phyloP scores from a whole-genome alignment of 2,329 filamentous ascomycete species.

The Trichoderma koningiopsis region DNA sequence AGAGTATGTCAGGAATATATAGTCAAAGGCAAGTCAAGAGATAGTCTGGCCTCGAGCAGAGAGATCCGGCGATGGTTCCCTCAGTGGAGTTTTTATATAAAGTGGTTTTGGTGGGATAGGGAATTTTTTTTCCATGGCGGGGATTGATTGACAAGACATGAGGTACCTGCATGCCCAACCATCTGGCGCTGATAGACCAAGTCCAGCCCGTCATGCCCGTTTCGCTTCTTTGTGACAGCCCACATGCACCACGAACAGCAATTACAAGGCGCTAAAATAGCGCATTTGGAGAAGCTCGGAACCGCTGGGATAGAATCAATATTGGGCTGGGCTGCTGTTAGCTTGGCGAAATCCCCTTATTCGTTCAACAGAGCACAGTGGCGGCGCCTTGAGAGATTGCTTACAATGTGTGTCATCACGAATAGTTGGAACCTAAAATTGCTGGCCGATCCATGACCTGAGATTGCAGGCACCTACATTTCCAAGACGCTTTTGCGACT shows the following conservation, averaged over 20 bases:
- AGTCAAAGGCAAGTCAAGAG: conserved; percentile 28
- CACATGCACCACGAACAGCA: neutral
- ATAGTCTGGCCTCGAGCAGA: conserved; percentile 32
- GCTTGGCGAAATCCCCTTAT: neutral
- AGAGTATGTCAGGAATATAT: conserved; percentile 17
- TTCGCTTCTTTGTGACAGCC: neutral
- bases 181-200: neutral
- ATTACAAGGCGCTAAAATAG: conserved; percentile 14
- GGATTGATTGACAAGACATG: neutral
- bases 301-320: neutral
- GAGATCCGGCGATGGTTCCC: conserved; percentile 41
- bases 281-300: neutral
- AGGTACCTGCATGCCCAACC: conserved; percentile 17
- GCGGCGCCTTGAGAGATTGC: neutral
- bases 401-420: neutral
- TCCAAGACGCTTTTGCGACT: neutral
- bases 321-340: neutral
- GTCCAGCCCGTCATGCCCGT: neutral
- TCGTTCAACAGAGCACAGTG: neutral
- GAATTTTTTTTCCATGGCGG: neutral
- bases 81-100: conserved; percentile 26
- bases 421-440: neutral
- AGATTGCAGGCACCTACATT: conserved; percentile 11
- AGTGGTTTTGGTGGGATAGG: conserved; percentile 9
- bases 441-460: neutral